Base-by-base conservation (phyloP, 2,329 filamentous ascomycete genomes). In the Talaromyces albobiverticillius region DNA sequence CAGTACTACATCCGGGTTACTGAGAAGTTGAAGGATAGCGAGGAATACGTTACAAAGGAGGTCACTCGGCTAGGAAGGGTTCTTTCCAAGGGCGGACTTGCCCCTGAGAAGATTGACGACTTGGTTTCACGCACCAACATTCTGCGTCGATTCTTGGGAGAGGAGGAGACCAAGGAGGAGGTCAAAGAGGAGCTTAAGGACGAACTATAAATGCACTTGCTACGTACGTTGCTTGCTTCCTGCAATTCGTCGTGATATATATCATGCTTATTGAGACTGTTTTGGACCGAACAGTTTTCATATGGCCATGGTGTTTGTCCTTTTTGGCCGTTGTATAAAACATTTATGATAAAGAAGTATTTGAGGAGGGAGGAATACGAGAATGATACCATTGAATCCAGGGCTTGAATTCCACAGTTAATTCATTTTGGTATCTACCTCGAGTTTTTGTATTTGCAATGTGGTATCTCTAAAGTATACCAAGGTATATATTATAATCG, bases 1-100 rank as follows among this genome's bases (percentile, higher is more conserved):
- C 82, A 92, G 75, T 99, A 99, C 83, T 97, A 99, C 73, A 80
- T 94, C 71, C 90, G 89, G 71, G 91, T 95, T 52, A 88, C 94
- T 57, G 84, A 89, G 70, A 97, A 96, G 84, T 77, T 94, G 60
- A 80, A 78, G 69, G 80, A 86, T 72, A 95, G 88, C 76, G 80
- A 88, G 58, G 86, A 79, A 50, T 96, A 90, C 68, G 90, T 85
- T 46, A 77, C 83, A 68, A 97, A 96, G 84, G 93, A 97, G 80
- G 79, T 92, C 59, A 81, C 85, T 57, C 84, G 93, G 60, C 80
- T 97, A 58, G 82, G 90, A 64, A 85, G 87, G 62, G 82, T 97
- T 62, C 77, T 96, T 59, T 82, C 83, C 75, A 96, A 95, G 84
- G 90, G 92, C 59, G 90, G 89, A 57, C 80, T 96, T 47, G 88